Base-by-base conservation (phyloP, 129 eudicot genomes). In the Apium graveolens region DNA sequence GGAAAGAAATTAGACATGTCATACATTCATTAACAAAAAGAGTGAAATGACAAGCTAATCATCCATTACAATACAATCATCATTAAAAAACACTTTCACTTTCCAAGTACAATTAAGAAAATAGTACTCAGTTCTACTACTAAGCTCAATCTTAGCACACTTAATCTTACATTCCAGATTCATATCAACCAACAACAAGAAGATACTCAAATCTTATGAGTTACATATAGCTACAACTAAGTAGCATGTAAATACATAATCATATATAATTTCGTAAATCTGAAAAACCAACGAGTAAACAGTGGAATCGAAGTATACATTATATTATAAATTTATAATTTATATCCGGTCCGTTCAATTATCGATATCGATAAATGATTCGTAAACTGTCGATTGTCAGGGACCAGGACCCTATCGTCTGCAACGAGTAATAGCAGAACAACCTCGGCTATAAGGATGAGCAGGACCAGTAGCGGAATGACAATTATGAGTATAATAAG, bases 351-450 rank as follows among this genome's bases (percentile, higher is more conserved):
- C 45, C 45, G 11, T 41, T 41, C 44, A 41, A 6, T 41, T 42
- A 7, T 42, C 45, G 45, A 42, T n/a, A n/a, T n/a, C n/a, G n/a
- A n/a, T n/a, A n/a, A n/a, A n/a, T n/a, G n/a, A n/a, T n/a, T n/a
- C 48, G 4, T 44, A 44, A 11, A 44, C 11, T 44, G 48, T 44
- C 48, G 48, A 0, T 44, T 44, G 48, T 44, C 48, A 44, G 3
- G 48, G 48, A 44, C 48, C 48, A 11, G 48, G 48, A 44, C 17
- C 48, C 48, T 49, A 77, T 78, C 78, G 78, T 71, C 85, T 82
- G 83, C 86, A 83, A 18, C 83, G 80, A 3, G 86, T 83, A 8
- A 83, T 83, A 0, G 81, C 81, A 66, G 86, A 83, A 60, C 86
- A 83, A 72, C 86, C 80, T 75, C 86, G 70, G 76, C 51, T 34